Evolutionary conservation across 2,329 filamentous ascomycete species (phyloP), one percentile per base, ranked within the genome.

Genomic region (Hirsutella rhossiliensis): DNA sequence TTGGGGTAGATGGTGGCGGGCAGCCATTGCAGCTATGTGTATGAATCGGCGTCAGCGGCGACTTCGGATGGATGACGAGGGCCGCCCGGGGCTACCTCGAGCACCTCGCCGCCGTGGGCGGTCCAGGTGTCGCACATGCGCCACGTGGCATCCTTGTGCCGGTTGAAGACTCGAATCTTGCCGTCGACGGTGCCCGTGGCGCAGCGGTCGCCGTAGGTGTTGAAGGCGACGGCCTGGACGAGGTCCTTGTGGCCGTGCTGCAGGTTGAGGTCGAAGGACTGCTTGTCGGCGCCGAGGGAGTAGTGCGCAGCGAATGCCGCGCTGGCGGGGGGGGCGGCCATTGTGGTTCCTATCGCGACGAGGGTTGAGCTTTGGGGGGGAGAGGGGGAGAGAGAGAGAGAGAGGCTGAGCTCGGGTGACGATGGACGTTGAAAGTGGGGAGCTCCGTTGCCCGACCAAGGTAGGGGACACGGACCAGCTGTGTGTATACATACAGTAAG

Each of bases 161-260:
- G 76, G 63, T 90, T 87, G 75, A 90, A 96, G 49, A 96, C 84
- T 59, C 89, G 87, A 56, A 97, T 83, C 61, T 84, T 87, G 62
- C 94, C 90, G 62, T 97, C 90, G 17, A 90, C 86, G 17, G 87
- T 92, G 30, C 87, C 88, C 3, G 88, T 92, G 37, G 89, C 85
- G 70, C 90, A 89, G 53, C 89, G 85, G 55, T 87, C 89, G 54
- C 89, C 90, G 62, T 94, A 94, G 52, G 81, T 82, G 63, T 96
- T 96, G 73, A 94, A 94, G 52, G 87, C 83, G 48, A 90, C 81
- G 44, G 87, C 83, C 51, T 89, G 81, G 42, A 94, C 84, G 38
- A 92, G 73, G 60, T 94, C 85, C 56, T 80, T 77, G 63, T 89
- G 84, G 53, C 82, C 82, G 60, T 87, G 80, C 48, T 80, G 76